Percentiles rank a stretch among this genome's conserved stretches.
Evolutionary conservation across 352 stramenopile genomes (phyloP).

Genomic region (Globisporangium carolinianum): DNA sequence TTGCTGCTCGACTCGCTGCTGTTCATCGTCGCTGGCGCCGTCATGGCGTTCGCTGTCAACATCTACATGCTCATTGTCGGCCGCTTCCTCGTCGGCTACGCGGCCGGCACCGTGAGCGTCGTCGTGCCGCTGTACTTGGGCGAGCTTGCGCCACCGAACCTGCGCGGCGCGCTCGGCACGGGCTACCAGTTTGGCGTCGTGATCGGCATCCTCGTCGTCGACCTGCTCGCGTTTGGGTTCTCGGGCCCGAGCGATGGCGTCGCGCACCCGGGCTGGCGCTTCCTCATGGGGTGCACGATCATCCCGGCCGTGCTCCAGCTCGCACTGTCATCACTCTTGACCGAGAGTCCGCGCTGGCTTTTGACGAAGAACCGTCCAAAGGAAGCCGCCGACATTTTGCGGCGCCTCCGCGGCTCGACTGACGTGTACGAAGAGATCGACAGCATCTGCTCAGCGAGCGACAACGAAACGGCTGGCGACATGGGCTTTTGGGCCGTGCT

Average conservation of each 20-base stretch:
- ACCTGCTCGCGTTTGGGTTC: slow-evolving; percentile 49
- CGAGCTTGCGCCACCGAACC: slow-evolving; percentile 60
- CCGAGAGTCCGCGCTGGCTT: slow-evolving; percentile 63
- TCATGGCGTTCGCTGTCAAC: slow-evolving; percentile 58
- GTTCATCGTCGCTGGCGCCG: slow-evolving; percentile 47
- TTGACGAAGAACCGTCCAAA: slow-evolving; percentile 69
- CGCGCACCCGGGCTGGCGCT: slow-evolving; percentile 50
- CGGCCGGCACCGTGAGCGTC: slow-evolving; percentile 59
- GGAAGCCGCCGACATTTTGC: slow-evolving; percentile 62
- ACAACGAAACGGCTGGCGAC: slow-evolving; percentile 53
- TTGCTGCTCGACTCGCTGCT: slow-evolving; percentile 54
- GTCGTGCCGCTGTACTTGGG: slow-evolving; percentile 68
- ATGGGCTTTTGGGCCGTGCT: slow-evolving; percentile 65
- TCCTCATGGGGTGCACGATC: slow-evolving; percentile 62
- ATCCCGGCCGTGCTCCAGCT: slow-evolving; percentile 61
- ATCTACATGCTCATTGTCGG: slow-evolving; percentile 69
- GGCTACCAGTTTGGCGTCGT: slow-evolving; percentile 72
- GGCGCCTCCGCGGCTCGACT: slow-evolving; percentile 53
- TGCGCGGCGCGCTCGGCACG: slow-evolving; percentile 65
- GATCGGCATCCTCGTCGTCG: slow-evolving; percentile 42
- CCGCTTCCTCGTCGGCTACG: slow-evolving; percentile 65
- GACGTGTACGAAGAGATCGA: slow-evolving; percentile 80
- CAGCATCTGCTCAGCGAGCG: slow-evolving; percentile 72
- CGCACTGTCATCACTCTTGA: slow-evolving; percentile 49
- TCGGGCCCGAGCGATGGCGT: slow-evolving; percentile 48